Evolutionary conservation across 2,329 filamentous ascomycete genomes (phyloP).

Genomic region (Sodiomyces alkalinus): DNA sequence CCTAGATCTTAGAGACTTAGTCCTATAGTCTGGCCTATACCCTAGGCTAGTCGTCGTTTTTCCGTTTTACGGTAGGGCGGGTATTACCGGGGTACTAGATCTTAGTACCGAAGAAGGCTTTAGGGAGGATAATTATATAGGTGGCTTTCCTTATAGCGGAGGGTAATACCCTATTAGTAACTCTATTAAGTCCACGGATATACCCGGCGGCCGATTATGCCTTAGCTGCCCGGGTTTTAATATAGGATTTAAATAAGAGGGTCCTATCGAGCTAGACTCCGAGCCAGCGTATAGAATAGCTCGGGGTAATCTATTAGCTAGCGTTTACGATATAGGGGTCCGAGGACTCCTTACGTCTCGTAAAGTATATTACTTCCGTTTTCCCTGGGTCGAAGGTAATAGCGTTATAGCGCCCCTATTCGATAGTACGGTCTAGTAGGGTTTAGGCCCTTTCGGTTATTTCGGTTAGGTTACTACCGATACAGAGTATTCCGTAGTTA

Average conservation of each 20-base stretch:
- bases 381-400: slow-evolving; percentile 10
- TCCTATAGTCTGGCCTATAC: slow-evolving; percentile 1
- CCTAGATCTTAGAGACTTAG: slow-evolving; percentile 3
- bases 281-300: slow-evolving; percentile 9
- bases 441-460: slow-evolving; percentile 4
- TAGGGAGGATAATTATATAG: slow-evolving; percentile 3
- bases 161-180: slow-evolving; percentile 2
- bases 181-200: slow-evolving; percentile 4
- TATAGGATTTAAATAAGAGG: slow-evolving; percentile 7
- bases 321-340: not conserved
- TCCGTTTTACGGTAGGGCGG: not conserved
- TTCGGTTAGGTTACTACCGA: slow-evolving; percentile 5
- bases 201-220: slow-evolving; percentile 5
- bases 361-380: slow-evolving; percentile 11
- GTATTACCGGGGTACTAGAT: slow-evolving; percentile 4
- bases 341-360: slow-evolving; percentile 2
- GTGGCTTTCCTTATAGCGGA: slow-evolving; percentile 2
- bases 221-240: slow-evolving; percentile 7
- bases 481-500: slow-evolving; percentile 7
- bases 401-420: slow-evolving; percentile 7
- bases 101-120: slow-evolving; percentile 3
- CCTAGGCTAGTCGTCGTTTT: not conserved
- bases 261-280: slow-evolving; percentile 10
- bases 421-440: slow-evolving; percentile 4
- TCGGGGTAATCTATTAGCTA: slow-evolving; percentile 1